A percentile compares a stretch with the other conserved stretches of the same genome.
Conservation (phyloP, 306 rosid species). For the Amphicarpaea edgeworthii region DNA sequence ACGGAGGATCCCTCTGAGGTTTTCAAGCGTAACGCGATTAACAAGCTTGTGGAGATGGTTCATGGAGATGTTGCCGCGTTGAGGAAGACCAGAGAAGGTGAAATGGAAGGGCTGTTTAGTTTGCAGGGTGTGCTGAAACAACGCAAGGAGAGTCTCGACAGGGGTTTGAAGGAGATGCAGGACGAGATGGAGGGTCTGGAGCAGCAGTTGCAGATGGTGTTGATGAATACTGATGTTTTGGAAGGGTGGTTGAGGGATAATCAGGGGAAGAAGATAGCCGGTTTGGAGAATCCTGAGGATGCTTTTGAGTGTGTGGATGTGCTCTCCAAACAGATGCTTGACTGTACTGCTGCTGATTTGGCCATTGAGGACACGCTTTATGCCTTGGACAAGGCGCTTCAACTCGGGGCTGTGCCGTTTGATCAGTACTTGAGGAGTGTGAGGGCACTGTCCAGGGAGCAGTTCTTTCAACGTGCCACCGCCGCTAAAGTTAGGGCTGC, state of each 20-base stretch:
- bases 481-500: slow-evolving; percentile 82
- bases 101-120: slow-evolving; percentile 74
- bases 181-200: slow-evolving; percentile 89
- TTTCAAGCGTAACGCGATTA: slow-evolving; percentile 69
- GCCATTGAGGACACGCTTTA: slow-evolving; percentile 85
- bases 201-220: slow-evolving; percentile 88
- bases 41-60: slow-evolving; percentile 79
- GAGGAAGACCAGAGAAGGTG: slow-evolving; percentile 75
- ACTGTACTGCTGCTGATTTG: slow-evolving; percentile 79
- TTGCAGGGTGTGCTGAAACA: slow-evolving; percentile 72
- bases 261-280: slow-evolving; percentile 57
- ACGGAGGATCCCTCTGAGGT: slow-evolving; percentile 79
- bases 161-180: slow-evolving; percentile 77
- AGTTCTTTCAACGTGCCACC: slow-evolving; percentile 80
- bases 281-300: slow-evolving; percentile 54
- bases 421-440: slow-evolving; percentile 89
- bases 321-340: slow-evolving; percentile 85
- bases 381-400: slow-evolving; percentile 84
- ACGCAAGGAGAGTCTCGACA: slow-evolving; percentile 63
- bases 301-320: slow-evolving; percentile 77
- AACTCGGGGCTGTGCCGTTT: slow-evolving; percentile 73
- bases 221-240: slow-evolving; percentile 82
- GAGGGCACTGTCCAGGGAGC: slow-evolving; percentile 85
- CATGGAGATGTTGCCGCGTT: slow-evolving; percentile 60
- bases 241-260: slow-evolving; percentile 88